phyloP scores from a whole-genome alignment of 768 basidiomycete species.

The Pleurotus citrinopileatus region DNA sequence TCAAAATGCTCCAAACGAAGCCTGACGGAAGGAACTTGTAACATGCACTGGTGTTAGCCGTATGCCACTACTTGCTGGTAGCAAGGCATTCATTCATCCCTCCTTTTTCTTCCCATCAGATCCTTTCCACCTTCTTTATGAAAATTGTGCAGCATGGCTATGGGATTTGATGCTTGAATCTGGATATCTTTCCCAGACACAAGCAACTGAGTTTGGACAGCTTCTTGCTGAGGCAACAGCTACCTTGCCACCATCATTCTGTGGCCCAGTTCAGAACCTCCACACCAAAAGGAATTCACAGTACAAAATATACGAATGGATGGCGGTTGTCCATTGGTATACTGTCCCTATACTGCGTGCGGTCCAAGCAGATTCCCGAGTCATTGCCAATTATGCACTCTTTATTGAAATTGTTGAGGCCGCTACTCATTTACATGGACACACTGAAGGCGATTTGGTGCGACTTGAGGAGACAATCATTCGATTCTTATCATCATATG shows the following conservation, averaged over 20 bases:
- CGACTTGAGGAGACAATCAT: constrained; percentile 19
- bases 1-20: constrained; percentile 13
- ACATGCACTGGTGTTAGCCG: constrained; percentile 21
- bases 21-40: constrained; percentile 16
- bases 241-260: constrained; percentile 29
- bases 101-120: constrained; percentile 30
- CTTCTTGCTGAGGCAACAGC: constrained; percentile 19
- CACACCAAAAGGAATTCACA: constrained; percentile 31
- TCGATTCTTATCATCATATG: constrained; percentile 22
- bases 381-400: constrained; percentile 24
- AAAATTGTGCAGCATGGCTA: constrained; percentile 26
- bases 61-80: constrained; percentile 26
- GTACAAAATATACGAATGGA: constrained; percentile 35
- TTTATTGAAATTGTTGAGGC: constrained; percentile 24
- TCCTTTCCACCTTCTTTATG: constrained; percentile 34
- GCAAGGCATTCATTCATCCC: constrained; percentile 27
- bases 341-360: constrained; percentile 30
- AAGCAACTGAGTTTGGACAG: constrained; percentile 19
- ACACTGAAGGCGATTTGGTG: constrained; percentile 17
- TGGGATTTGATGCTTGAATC: constrained; percentile 20
- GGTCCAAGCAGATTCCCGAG: constrained; percentile 18
- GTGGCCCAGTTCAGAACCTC: constrained; percentile 26
- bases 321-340: constrained; percentile 33
- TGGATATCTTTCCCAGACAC: constrained; percentile 1
- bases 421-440: constrained; percentile 23